A percentile compares a stretch with the other conserved stretches of the same genome.
phyloP scores from a whole-genome alignment of 2,329 filamentous ascomycete genomes.

The Ceratocystis eucalypticola region DNA sequence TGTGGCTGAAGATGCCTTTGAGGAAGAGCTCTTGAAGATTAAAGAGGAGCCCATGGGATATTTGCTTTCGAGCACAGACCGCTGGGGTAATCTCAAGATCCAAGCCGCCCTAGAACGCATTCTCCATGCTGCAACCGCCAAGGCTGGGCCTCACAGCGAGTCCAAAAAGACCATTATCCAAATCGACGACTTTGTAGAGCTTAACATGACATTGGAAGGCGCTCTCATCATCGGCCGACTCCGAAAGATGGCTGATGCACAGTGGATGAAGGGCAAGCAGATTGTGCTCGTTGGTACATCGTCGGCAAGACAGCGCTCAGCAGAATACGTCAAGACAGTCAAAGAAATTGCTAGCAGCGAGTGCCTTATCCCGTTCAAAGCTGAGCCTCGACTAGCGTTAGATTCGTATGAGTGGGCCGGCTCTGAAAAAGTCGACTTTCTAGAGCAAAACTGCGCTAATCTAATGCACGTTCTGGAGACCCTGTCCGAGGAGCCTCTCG shows the following conservation, averaged over 20 bases:
- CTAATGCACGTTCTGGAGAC: conserved; percentile 12
- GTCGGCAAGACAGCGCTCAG: conserved; percentile 38
- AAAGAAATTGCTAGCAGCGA: conserved; percentile 31
- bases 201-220: conserved; percentile 57
- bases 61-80: conserved; percentile 29
- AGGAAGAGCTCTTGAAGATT: conserved; percentile 34
- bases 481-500: conserved; percentile 19
- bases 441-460: conserved; percentile 18
- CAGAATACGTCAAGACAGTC: conserved; percentile 31
- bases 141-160: conserved; percentile 23
- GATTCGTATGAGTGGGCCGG: conserved; percentile 18
- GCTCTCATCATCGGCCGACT: conserved; percentile 55
- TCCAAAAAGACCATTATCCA: conserved; percentile 54
- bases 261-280: conserved; percentile 56
- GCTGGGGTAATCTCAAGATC: conserved; percentile 51
- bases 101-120: conserved; percentile 44
- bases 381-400: conserved; percentile 20
- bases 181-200: conserved; percentile 66
- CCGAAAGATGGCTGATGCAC: conserved; percentile 55
- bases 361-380: conserved; percentile 26
- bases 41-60: conserved; percentile 27
- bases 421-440: conserved; percentile 17
- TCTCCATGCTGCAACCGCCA: conserved; percentile 34
- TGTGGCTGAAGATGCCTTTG: conserved; percentile 24
- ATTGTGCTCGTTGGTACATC: conserved; percentile 73